These are phyloP conservation scores for Trichoderma virens DNA, from an alignment of 495 filamentous ascomycete genomes.

Conservation along the genomic window DNA sequence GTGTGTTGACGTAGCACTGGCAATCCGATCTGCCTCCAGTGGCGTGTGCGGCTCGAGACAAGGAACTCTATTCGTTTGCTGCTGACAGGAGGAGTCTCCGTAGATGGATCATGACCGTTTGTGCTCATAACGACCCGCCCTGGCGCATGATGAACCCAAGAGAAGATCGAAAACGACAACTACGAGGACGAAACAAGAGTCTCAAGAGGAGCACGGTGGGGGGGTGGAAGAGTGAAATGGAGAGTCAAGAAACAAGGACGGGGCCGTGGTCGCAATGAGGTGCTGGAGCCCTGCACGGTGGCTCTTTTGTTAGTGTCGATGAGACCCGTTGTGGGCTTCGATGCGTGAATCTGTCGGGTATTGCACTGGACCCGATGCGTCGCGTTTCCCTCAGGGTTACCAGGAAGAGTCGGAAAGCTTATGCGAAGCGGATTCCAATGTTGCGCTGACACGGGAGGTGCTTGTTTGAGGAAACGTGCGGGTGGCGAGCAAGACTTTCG, in stretches of 20 bases:
- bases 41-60: constrained; percentile 7
- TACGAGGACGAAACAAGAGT: neutral
- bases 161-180: neutral
- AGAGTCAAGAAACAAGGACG: constrained; percentile 3
- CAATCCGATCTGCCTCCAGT: neutral
- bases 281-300: constrained; percentile 6
- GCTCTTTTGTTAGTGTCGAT: constrained; percentile 7
- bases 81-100: constrained; percentile 10
- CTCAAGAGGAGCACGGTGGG: constrained; percentile 4
- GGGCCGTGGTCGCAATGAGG: neutral
- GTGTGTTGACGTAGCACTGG: constrained; percentile 8
- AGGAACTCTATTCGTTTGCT: constrained; percentile 4
- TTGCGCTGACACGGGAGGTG: constrained; percentile 8
- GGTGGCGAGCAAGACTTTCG: constrained; percentile 1
- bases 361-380: neutral
- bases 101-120: neutral
- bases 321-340: neutral
- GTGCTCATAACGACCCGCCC: constrained; percentile 11
- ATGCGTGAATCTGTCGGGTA: neutral
- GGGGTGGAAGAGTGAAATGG: neutral
- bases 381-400: neutral
- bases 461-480: constrained; percentile 7
- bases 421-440: constrained; percentile 4
- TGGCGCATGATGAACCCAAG: constrained; percentile 8
- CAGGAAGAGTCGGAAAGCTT: constrained; percentile 7